These are phyloP conservation scores for Pleomassaria siparia DNA, from an alignment of 2,329 filamentous ascomycete species.

Conservation along the genomic window DNA sequence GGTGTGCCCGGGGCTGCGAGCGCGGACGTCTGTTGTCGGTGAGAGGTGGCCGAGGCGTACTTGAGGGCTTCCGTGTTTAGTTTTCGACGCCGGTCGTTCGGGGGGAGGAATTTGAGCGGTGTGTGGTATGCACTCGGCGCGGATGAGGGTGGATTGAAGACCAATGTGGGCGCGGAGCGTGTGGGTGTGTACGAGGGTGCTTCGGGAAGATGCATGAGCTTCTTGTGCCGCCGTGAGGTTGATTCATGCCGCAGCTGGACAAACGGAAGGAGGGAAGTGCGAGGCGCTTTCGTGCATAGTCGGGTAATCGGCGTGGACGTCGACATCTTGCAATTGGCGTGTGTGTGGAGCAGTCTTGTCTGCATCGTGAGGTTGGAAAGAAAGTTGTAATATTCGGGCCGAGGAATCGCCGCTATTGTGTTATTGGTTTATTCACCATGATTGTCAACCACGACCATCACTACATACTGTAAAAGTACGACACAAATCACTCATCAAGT, in stretches of 20 bases:
- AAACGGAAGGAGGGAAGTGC: slow-evolving; percentile 24
- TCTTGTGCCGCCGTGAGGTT: slow-evolving; percentile 49
- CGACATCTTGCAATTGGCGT: slow-evolving; percentile 32
- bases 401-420: too few relatives aligned
- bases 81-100: slow-evolving; percentile 56
- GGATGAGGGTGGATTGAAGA: slow-evolving; percentile 68
- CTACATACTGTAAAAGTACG: too few relatives aligned
- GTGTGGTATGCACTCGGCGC: slow-evolving; percentile 66
- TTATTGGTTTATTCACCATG: too few relatives aligned
- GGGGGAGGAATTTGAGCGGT: slow-evolving; percentile 64
- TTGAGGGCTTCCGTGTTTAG: slow-evolving; percentile 45
- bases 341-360: slow-evolving; percentile 8
- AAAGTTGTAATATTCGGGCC: slow-evolving; percentile 27
- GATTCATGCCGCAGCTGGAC: slow-evolving; percentile 46
- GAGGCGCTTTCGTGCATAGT: slow-evolving; percentile 17
- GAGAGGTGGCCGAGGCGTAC: slow-evolving; percentile 22
- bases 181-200: slow-evolving; percentile 46
- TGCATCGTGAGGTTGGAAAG: slow-evolving; percentile 10
- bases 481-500: too few relatives aligned
- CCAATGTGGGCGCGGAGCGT: slow-evolving; percentile 29
- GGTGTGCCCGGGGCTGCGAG: slow-evolving; percentile 35
- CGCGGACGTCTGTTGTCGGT: slow-evolving; percentile 22
- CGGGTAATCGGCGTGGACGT: slow-evolving; percentile 34
- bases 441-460: not conserved
- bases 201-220: slow-evolving; percentile 49